These are phyloP conservation scores for Vicia sativa DNA, from an alignment of 306 rosid species.

Conservation along the genomic window DNA sequence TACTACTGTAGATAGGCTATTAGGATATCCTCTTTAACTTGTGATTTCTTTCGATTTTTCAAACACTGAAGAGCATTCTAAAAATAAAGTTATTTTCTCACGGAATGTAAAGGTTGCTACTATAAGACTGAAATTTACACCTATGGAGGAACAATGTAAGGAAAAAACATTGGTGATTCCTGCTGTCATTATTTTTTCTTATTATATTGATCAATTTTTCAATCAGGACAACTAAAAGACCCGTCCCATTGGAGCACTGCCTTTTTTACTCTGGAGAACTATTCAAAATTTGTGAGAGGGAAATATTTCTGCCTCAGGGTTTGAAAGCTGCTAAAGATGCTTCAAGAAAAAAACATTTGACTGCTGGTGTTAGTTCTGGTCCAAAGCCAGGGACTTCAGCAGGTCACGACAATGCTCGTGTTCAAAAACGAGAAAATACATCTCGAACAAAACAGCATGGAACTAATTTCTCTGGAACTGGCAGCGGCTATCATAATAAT, in stretches of 20 bases:
- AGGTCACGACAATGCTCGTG: slow-evolving; percentile 55
- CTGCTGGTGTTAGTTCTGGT: no score
- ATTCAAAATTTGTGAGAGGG: slow-evolving; percentile 88
- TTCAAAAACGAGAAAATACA: slow-evolving; percentile 64
- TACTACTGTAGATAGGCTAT: background rate
- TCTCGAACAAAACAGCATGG: slow-evolving; percentile 63
- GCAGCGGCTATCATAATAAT: slow-evolving; percentile 71
- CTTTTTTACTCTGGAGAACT: slow-evolving; percentile 89
- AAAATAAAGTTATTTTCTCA: slow-evolving; percentile 16
- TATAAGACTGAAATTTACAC: slow-evolving; percentile 34
- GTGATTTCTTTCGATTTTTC: slow-evolving; percentile 38
- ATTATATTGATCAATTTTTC: slow-evolving; percentile 43
- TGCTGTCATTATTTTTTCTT: slow-evolving; percentile 33
- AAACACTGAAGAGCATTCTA: slow-evolving; percentile 8
- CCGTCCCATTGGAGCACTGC: slow-evolving; percentile 99
- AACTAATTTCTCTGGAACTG: slow-evolving; percentile 56
- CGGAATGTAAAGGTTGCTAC: slow-evolving; percentile 12
- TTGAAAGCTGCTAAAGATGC: slow-evolving; percentile 78
- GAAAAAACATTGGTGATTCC: slow-evolving; percentile 7
- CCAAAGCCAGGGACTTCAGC: no score
- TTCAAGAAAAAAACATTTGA: slow-evolving; percentile 61
- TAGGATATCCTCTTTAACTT: slow-evolving; percentile 23
- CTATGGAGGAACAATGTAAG: slow-evolving; percentile 27
- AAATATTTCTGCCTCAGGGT: slow-evolving; percentile 76
- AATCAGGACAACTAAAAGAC: slow-evolving; percentile 92